Evolutionary conservation across 495 filamentous ascomycete species (phyloP), one percentile per base, ranked within the genome.

Genomic region (Hypoxylon lienhwacheense): DNA sequence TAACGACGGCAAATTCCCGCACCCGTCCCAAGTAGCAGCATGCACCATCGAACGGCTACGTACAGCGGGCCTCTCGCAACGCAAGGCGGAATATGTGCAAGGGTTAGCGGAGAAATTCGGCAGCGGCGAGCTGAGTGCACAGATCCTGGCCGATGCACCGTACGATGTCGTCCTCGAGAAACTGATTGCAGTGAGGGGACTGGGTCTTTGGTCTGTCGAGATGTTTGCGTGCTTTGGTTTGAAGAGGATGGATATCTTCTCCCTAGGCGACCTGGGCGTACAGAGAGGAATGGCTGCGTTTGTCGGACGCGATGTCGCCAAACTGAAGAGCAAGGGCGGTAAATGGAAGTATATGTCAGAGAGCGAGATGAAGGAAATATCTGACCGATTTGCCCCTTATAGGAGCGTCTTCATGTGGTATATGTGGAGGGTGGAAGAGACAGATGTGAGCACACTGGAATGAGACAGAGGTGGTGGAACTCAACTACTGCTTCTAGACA

Each of bases 271-370:
- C 76, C 69, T 98, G 64, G 93, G 93, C 11, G 89, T 98, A 42
- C 91, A 97, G 83, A 78, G 91, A 62, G 93, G 93, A 1, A 93
- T 96, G 81, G 93, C 95, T 2, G 85, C 87, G 0, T 91, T 93
- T 62, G 71, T 87, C 39, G 95, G 93, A 3, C 79, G 79, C 55
- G 88, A 98, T 67, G 84, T 97, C 2, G 80, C 72, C 17, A 93
- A 89, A 68, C 66, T 96, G 50, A 97, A 96, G 75, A 76, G 71
- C 8, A 90, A 90, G 60, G 86, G 85, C 16, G 88, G 89, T 45
- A 97, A 97, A 76, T 96, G 89, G 83, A 97, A 97, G 76, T 98
- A 96, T 65, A 93, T 97, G 89, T 77, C 79, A 8, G 93, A 98
- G 70, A 79, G 81, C 47, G 93, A 98, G 59, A 97, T 98, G 93